phyloP scores from a whole-genome alignment of 2,329 filamentous ascomycete genomes.

The Escovopsis weberi region DNA sequence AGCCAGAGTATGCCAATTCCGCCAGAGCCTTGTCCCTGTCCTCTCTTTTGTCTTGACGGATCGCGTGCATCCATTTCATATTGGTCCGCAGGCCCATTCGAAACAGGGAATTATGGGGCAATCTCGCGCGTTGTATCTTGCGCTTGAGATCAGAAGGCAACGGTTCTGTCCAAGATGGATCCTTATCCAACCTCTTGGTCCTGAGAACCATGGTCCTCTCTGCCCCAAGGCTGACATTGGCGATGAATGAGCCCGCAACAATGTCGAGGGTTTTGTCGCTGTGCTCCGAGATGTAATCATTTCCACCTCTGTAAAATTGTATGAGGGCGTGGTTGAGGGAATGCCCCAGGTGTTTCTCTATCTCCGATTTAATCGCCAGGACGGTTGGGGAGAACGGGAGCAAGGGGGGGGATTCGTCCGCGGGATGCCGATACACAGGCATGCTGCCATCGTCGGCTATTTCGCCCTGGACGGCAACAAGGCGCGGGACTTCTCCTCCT shows the following conservation, averaged over 20 bases:
- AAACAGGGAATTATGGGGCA: constrained; percentile 85
- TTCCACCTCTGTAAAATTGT: constrained; percentile 78
- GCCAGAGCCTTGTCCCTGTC: constrained; percentile 48
- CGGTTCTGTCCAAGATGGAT: constrained; percentile 12
- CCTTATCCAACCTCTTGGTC: constrained; percentile 51
- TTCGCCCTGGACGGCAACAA: constrained; percentile 78
- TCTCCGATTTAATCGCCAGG: constrained; percentile 47
- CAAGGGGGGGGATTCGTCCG: constrained; percentile 72
- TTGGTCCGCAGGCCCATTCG: constrained; percentile 72
- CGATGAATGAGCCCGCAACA: constrained; percentile 63
- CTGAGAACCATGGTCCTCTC: constrained; percentile 81
- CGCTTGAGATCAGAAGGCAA: constrained; percentile 24
- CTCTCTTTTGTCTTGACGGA: constrained; percentile 70
- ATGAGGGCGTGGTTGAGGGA: constrained; percentile 82
- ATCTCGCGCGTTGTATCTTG: constrained; percentile 48
- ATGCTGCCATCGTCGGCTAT: constrained; percentile 54
- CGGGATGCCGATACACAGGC: constrained; percentile 89
- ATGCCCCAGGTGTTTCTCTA: constrained; percentile 63
- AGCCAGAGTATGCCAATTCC: constrained; percentile 59
- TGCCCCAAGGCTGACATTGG: constrained; percentile 87
- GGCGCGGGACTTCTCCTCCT: constrained; percentile 76
- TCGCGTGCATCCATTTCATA: constrained; percentile 79
- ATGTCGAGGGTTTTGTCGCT: constrained; percentile 96
- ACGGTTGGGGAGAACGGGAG: constrained; percentile 60
- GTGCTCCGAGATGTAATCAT: constrained; percentile 90